phyloP scores from a whole-genome alignment of 2,329 filamentous ascomycete genomes.

The Fragosphaeria purpurea region DNA sequence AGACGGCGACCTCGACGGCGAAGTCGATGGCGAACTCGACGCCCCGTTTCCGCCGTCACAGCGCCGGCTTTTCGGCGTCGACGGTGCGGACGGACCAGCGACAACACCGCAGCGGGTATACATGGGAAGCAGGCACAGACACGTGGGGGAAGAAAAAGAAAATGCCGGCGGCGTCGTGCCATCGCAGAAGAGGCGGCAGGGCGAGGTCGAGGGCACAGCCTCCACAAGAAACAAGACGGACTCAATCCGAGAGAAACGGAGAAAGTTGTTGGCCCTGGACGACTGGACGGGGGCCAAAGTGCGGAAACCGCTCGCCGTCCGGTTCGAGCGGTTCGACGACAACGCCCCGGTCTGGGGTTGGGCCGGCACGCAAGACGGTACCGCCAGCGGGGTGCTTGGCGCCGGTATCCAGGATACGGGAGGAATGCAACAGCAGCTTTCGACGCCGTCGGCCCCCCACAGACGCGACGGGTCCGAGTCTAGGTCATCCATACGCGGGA shows the following conservation, averaged over 20 bases:
- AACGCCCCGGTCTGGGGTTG: constrained; percentile 10
- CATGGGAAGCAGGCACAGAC: background rate
- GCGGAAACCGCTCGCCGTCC: constrained; percentile 4
- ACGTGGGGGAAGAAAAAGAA: background rate
- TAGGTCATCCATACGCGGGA: no score
- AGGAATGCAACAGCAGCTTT: no score
- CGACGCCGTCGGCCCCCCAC: no score
- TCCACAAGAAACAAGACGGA: no score
- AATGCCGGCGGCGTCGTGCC: background rate
- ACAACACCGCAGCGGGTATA: background rate
- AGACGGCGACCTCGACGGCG: background rate
- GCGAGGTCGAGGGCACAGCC: no score
- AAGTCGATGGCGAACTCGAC: no score
- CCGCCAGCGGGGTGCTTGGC: no score
- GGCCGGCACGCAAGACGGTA: background rate
- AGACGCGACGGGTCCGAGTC: no score
- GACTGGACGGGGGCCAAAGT: constrained; percentile 12
- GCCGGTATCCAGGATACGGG: no score
- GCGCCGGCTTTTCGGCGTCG: background rate
- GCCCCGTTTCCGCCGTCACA: constrained; percentile 1
- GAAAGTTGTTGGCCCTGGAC: constrained; percentile 9
- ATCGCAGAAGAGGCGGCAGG: background rate
- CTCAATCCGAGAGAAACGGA: background rate
- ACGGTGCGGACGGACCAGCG: no score
- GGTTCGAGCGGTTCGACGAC: background rate